Base-by-base conservation (phyloP, 768 basidiomycete genomes). In the Candolleomyces aberdarensis region DNA sequence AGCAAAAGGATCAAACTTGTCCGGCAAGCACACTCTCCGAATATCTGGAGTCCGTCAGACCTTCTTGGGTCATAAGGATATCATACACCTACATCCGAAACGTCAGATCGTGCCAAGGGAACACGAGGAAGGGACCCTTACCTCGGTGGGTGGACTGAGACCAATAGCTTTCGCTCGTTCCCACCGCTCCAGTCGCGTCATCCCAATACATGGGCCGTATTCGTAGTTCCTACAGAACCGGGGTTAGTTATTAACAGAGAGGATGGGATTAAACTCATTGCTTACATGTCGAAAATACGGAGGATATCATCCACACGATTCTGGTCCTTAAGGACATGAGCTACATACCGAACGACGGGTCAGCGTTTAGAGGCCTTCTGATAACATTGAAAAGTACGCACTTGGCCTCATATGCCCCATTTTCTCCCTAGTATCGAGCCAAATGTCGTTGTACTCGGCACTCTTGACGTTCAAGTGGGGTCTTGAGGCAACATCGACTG, bases 151-250 rank as follows among this genome's bases (percentile, higher is more conserved):
- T 14, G 95, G 96, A 51, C 87, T 79, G 19, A 97, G 76, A 2
- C 93, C 93, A 49, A 96, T 78, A 10, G 81, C 80, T 29, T 86
- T 71, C 0, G 96, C 96, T 53, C 95, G 81, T 68, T 95, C 84
- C 93, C 94, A 98, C 43, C 96, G 80, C 63, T 95, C 86, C 14
- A 96, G 74, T 31, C 95, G 85, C n/a, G 86, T 83, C 57, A 92
- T 81, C 0, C 92, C 90, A 20, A 88, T 75, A 64, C 88, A 92
- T 3, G 92, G 92, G 0, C 92, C 93, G 68, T 86, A 95, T 64
- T 91, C 85, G 59, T 88, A 89, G 1, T 86, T 83, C 70, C 90
- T 92, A 52, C 9, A 26, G 22, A 51, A 14, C 20, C 56, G 11
- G 17, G 1, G 14, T 20, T 57, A 10, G 8, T 14, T 20, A 31